phyloP scores from a whole-genome alignment of 1,284 basidiomycete species.

The Ustilago shanxiensis region DNA sequence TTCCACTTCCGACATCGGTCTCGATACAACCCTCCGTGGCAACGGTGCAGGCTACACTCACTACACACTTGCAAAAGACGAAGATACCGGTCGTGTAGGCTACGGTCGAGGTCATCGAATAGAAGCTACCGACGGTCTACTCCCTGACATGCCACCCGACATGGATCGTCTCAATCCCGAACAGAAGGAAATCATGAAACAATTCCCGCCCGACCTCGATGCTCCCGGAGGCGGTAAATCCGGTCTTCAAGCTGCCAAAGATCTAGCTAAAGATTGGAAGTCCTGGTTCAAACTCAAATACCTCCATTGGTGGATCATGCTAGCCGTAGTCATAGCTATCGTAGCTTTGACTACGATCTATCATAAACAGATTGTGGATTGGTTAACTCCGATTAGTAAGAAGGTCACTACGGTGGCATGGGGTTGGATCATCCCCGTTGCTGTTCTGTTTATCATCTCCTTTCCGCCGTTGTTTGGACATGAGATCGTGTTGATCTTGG shows the following conservation, averaged over 20 bases:
- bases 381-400: conserved; percentile 77
- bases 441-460: conserved; percentile 78
- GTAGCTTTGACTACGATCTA: conserved; percentile 77
- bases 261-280: conserved; percentile 52
- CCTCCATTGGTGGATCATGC: conserved; percentile 72
- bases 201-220: conserved; percentile 64
- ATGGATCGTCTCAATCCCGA: conserved; percentile 47
- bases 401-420: conserved; percentile 75
- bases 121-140: conserved; percentile 43
- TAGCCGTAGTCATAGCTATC: conserved; percentile 72
- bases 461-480: conserved; percentile 76
- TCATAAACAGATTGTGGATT: conserved; percentile 77
- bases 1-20: conserved; percentile 18
- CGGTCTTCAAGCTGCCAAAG: conserved; percentile 33
- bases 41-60: conserved; percentile 9
- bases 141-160: conserved; percentile 43
- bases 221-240: conserved; percentile 47
- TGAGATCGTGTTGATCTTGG: conserved; percentile 81
- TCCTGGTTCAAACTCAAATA: conserved; percentile 55
- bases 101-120: conserved; percentile 30
- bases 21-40: conserved; percentile 18
- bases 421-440: conserved; percentile 88
- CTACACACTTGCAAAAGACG: conserved; percentile 24
- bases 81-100: conserved; percentile 22
- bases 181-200: conserved; percentile 57